Base-by-base conservation (phyloP, 495 filamentous ascomycete genomes). In the Penicillium silybi region DNA sequence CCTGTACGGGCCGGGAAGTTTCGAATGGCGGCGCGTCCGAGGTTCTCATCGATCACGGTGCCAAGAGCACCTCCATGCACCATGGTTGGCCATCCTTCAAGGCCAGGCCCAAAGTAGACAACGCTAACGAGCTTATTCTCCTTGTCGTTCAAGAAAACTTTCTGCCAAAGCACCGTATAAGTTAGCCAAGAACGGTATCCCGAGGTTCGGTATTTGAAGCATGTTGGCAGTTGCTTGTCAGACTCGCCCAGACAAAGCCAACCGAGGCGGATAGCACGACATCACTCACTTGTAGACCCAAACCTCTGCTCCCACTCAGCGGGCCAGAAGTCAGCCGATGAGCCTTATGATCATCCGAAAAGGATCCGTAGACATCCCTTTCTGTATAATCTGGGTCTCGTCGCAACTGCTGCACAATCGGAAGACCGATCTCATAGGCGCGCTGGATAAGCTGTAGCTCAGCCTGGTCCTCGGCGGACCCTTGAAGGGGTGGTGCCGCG, bases 1-100 rank as follows among this genome's bases (percentile, higher is more conserved):
- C 79, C 84, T 19, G 74, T 75, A 4, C 63, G 59, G 10, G 56
- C 63, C 7, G 72, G 74, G 41, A 77, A 59, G 44, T 66, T 56
- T 45, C 66, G 65, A 44, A 76, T 62, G 6, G 72, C 73, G 19
- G 67, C 63, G 13, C 72, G 71, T 38, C 69, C 72, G 18, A 77
- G 56, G 37, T 69, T 65, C 57, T 95, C 89, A 63, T 89, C 86
- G 27, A 92, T 65, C 7, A 90, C 61, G 0, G 86, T 90, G 4
- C 83, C 88, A 34, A 89, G 73, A 2, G 77, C 74, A 16, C 89
- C 89, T 16, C 89, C 89, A 68, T 95, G 89, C 45, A 86, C 82
- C 18, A 90, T 71, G 2, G 79, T 80, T n/a, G 87, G 88, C 86
- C 86, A 92, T 2, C 89, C 88, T 27, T 81, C 71, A 18, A 84